Base-by-base conservation (phyloP, 2,329 filamentous ascomycete species). In the Pseudonectria foliicola region DNA sequence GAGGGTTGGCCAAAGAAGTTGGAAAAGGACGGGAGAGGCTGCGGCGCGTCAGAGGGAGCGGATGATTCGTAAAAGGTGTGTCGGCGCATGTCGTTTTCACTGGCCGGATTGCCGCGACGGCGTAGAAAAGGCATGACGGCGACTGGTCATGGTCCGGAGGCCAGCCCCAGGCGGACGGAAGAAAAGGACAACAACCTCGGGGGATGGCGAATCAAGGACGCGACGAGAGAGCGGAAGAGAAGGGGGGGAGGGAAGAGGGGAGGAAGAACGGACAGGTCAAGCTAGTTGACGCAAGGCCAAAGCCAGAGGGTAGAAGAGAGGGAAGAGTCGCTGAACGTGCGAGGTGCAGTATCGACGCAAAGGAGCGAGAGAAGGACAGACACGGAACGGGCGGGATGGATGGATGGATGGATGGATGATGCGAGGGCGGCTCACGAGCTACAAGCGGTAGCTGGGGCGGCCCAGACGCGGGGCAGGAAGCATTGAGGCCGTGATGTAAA, bases 41-140 rank as follows among this genome's bases (percentile, higher is more conserved):
- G 43, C 33, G 46, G 34, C 34, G 48, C 34, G 50, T 61, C 50
- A 38, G 48, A 46, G 35, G 48, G 46, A 32, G 51, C 42, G 43
- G 49, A 50, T 27, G 55, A 54, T 33, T 54, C 53, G 42, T 58
- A 50, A 40, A 64, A 53, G 34, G 67, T 67, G 49, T 72, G 71
- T 34, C 70, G 70, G 55, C 71, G 70, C 63, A 73, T 74, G 46
- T 77, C 72, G 43, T 64, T 67, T 55, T 78, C 73, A 66, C 70
- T 75, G 61, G 67, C 71, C 66, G 68, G 63, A 51, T 70, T 73
- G 63, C 71, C 73, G 57, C 72, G 73, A 59, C 73, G 73, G 62
- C 74, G 74, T 61, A 77, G 64, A 49, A 78, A 75, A 52, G 74
- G 72, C 74, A 78, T 78, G 52, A 45, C 61, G 55, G 54, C 56